Conservation (phyloP, 306 rosid genomes). For the Psophocarpus tetragonolobus region DNA sequence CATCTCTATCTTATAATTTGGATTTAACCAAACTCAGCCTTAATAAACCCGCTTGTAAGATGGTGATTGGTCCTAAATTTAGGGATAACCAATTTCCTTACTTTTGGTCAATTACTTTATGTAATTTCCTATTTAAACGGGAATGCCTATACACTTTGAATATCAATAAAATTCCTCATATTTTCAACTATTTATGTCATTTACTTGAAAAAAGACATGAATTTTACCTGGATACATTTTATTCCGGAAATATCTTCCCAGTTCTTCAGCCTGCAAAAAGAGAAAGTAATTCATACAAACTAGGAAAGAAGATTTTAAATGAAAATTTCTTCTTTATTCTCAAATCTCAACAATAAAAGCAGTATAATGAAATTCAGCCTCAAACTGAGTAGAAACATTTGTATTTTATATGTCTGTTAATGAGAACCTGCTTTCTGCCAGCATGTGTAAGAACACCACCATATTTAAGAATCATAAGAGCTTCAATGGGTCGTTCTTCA, state of each 20-base stretch:
- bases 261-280: slow-evolving; percentile 89
- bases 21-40: too few relatives aligned
- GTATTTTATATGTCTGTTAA: background rate
- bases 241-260: slow-evolving; percentile 94
- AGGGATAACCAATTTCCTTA: too few relatives aligned
- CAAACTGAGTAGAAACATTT: slow-evolving; percentile 11
- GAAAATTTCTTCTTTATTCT: slow-evolving; percentile 13
- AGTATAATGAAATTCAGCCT: slow-evolving; percentile 3
- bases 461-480: slow-evolving; percentile 96
- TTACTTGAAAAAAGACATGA: slow-evolving; percentile 22
- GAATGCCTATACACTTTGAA: background rate
- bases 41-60: too few relatives aligned
- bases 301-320: slow-evolving; percentile 20
- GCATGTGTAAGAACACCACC: slow-evolving; percentile 99
- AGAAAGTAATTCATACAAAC: slow-evolving; percentile 18
- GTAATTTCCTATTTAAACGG: background rate
- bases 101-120: background rate
- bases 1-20: too few relatives aligned
- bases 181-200: background rate
- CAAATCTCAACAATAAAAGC: slow-evolving; percentile 17
- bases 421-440: slow-evolving; percentile 91
- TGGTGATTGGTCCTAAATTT: background rate
- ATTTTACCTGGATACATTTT: slow-evolving; percentile 93
- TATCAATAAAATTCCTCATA: background rate
- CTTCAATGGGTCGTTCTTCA: slow-evolving; percentile 94